Evolutionary conservation across 2,329 filamentous ascomycete genomes (phyloP), one percentile per base, ranked within the genome.

Genomic region (Pyricularia sp.): DNA sequence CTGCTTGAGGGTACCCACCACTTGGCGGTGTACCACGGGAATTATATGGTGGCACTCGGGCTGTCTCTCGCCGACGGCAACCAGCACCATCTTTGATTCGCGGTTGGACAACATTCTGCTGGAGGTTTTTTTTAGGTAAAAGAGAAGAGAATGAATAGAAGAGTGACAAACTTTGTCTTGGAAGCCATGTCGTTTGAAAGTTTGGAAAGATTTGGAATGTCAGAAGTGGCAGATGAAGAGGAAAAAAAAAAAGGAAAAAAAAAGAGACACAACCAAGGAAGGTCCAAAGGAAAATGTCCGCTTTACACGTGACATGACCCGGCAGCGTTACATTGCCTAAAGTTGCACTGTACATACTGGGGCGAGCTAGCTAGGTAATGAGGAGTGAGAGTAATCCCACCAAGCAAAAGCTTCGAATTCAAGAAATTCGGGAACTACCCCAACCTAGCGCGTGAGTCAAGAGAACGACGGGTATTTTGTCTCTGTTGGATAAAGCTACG

Each of bases 381-480:
- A 50, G 33, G 33, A 33, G 3, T 4, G 31, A 33, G 20, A 50
- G 20, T 50, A 50, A 50, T 50, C 42, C 42, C 42, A 50, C 42
- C 42, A 50, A 50, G 42, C 42, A 50, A 50, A 50, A 50, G 42
- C 42, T 50, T 50, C 17, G 20, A 50, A 50, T 11, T 20, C 9
- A 72, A 70, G 71, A 69, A 71, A 66, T 70, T 68, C 14, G 67
- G 65, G 42, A 50, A 50, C 17, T n/a, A 50, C 42, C 42, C 42
- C 42, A 6, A 20, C 42, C 20, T 50, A 50, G 42, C 42, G n/a
- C 42, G 20, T 4, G 17, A 50, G 42, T 50, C 42, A 50, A 5
- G 42, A n/a, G n/a, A 7, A 9, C 4, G 42, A 50, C 42, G 42
- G 42, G 17, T 50, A 50, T n/a, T 50, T 50, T 20, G 42, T 25